Base-by-base conservation (phyloP, 2,329 filamentous ascomycete genomes). In the Aspergillus quadrilineatus region DNA sequence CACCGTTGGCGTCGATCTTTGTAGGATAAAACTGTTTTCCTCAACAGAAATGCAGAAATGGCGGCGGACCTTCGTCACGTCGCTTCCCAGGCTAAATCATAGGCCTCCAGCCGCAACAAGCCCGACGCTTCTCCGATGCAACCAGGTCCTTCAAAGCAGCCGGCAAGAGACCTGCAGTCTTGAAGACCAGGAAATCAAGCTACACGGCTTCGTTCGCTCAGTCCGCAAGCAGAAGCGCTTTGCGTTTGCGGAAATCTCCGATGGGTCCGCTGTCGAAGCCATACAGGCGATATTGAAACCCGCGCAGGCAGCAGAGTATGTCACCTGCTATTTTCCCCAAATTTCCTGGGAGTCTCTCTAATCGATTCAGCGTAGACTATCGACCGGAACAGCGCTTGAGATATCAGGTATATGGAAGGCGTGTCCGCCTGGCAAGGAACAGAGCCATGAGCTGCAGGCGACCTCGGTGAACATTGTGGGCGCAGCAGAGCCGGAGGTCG, bases 201-300 rank as follows among this genome's bases (percentile, higher is more conserved):
- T 96, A 64, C 83, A 89, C 70, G 93, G 92, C 59, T 93, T 89
- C 77, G 82, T 97, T 54, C 85, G 90, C 61, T 93, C 90, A 4
- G 87, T 96, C 58, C 84, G 93, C 60, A 89, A 90, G 72, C 92
- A 95, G 79, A 96, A 97, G 72, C 83, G 83, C 22, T 81, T 89
- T 58, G 87, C 89, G 4, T 97, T 99, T 76, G 88, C 92, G 51
- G 85, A 91, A 58, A 80, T 97, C 51, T 88, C 88, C 9, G 94
- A 99, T 79, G 94, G 94, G 44, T 95, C 92, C 10, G 91, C 89
- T 42, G 79, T 90, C 63, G 80, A 87, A 60, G 80, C 90, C 29
- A 73, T 97, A 54, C 94, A 99, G 77, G 90, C 88, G 45, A 85
- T 96, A 46, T 77, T 96, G 64, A 85, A 85, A 53, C 87, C 89